Base-by-base conservation (phyloP, 106 monocot species). In the Gastrodia elata region DNA sequence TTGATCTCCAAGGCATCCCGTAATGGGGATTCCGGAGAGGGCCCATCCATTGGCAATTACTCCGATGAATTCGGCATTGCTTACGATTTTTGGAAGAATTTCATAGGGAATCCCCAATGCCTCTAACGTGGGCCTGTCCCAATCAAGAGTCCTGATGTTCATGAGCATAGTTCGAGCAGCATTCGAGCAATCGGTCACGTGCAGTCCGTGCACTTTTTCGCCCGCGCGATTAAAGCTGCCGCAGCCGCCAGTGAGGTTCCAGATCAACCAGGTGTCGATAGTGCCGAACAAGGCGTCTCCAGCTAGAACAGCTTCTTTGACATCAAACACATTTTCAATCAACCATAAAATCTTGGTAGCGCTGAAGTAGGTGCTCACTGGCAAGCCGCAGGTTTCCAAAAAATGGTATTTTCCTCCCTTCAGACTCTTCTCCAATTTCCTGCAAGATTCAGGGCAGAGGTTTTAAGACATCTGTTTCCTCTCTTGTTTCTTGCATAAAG, bases 81-180 rank as follows among this genome's bases (percentile, higher is more conserved):
- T 88, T 5, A 97, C 64, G 32, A 97, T 97, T 76, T 84, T 93
- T 14, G 97, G 97, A 39, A 97, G 80, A 6, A 93, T 87, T 57
- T 74, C 75, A 4, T 49, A 8, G 8, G 97, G 93, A 58, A 97
- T 90, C 9, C 77, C 73, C 20, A 97, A 64, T 11, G 77, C 43
- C 5, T 90, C 88, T 65, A 97, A 72, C n/a, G 88, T 93, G 32
- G 77, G 88, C 16, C 77, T 73, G 44, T 97, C 93, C 97, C 92
- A 97, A 6, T 90, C 84, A 26, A 93, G 80, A 4, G 84, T 90
- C 68, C 82, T 84, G 6, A 97, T 79, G 48, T 97, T 90, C 93
- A 97, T 97, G 8, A 97, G 86, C 93, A 97, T 97, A 43, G 97
- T 97, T 20, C 97, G 64, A 18, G 92, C 80, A 2, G 97, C 97